Evolutionary conservation across 2,329 filamentous ascomycete species (phyloP).

Genomic region (Coniella vitis): DNA sequence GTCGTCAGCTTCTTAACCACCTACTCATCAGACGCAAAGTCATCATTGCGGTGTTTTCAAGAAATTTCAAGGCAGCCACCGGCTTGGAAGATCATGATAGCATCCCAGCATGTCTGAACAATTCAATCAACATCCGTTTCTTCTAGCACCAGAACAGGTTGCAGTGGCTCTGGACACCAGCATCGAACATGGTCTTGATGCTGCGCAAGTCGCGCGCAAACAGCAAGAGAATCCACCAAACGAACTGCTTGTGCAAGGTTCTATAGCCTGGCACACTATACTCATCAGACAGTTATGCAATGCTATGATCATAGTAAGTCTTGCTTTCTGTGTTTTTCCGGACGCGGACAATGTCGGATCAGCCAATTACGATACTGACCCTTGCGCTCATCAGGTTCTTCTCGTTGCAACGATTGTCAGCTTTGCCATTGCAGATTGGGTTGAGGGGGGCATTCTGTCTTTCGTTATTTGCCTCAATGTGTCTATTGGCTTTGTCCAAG

Average conservation of each 20-base stretch:
- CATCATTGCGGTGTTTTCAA: no score
- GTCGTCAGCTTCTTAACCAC: no score
- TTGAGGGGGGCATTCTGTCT: constrained; percentile 29
- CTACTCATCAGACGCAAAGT: no score
- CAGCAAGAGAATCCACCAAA: constrained; percentile 58
- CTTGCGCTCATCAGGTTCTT: constrained; percentile 56
- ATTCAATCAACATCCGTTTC: constrained; percentile 51
- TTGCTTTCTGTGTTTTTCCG: neutral
- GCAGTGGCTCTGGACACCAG: constrained; percentile 55
- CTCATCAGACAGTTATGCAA: constrained; percentile 67
- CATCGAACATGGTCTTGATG: constrained; percentile 59
- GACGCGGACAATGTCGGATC: constrained; percentile 25
- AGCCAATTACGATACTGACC: constrained; percentile 25
- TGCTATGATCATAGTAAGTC: constrained; percentile 65
- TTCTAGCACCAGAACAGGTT: constrained; percentile 56
- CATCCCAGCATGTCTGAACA: constrained; percentile 34
- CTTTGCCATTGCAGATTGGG: constrained; percentile 51
- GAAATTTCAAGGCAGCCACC: no score
- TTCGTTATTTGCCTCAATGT: constrained; percentile 53
- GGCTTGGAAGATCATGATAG: constrained; percentile 7
- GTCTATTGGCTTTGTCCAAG: constrained; percentile 59
- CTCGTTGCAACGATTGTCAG: constrained; percentile 69
- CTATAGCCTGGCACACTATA: constrained; percentile 65
- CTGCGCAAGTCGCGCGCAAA: constrained; percentile 51
- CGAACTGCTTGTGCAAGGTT: constrained; percentile 62